Percentiles rank a stretch among this genome's conserved stretches.
These are phyloP conservation scores for Wickerhamomyces kurtzmanii DNA, from an alignment of 805 yeast species.

Conservation along the genomic window DNA sequence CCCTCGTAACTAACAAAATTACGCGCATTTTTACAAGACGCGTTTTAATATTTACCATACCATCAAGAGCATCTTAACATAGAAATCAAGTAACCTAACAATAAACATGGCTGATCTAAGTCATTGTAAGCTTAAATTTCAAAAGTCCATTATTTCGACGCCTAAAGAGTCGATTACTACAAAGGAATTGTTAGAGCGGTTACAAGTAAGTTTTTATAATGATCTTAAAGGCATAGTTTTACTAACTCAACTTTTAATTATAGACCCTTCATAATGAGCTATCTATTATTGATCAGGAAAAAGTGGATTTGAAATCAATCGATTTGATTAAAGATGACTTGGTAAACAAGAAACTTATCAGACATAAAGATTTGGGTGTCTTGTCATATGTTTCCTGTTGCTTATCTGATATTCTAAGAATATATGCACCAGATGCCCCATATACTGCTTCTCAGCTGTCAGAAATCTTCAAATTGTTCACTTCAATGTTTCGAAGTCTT, in stretches of 20 bases:
- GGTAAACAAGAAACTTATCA: conserved; percentile 45
- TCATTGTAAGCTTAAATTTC: conserved; percentile 22
- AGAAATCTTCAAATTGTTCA: conserved; percentile 56
- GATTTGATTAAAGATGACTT: conserved; percentile 40
- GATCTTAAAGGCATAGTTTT: not conserved
- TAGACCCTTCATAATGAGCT: conserved; percentile 53
- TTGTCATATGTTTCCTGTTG: conserved; percentile 66
- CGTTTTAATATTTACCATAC: too few relatives aligned
- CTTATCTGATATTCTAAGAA: conserved; percentile 61
- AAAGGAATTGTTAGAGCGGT: conserved; percentile 48
- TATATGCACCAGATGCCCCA: conserved; percentile 90
- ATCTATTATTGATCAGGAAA: conserved; percentile 51
- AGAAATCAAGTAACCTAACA: too few relatives aligned
- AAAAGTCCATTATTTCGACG: conserved; percentile 43
- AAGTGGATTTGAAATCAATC: conserved; percentile 34
- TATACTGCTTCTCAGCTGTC: conserved; percentile 54
- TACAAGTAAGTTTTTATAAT: conserved; percentile 25
- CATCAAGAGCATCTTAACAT: too few relatives aligned
- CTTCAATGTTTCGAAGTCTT: conserved; percentile 49
- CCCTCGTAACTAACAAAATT: too few relatives aligned
- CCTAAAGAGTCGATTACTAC: conserved; percentile 47
- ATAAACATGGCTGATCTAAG: conserved; percentile 9
- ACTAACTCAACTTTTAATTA: conserved; percentile 5
- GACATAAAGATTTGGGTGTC: conserved; percentile 57
- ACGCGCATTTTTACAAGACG: too few relatives aligned